These are phyloP conservation scores for Creolimax fragrantissima DNA, from an alignment of 78 protist genomes.

Conservation along the genomic window DNA sequence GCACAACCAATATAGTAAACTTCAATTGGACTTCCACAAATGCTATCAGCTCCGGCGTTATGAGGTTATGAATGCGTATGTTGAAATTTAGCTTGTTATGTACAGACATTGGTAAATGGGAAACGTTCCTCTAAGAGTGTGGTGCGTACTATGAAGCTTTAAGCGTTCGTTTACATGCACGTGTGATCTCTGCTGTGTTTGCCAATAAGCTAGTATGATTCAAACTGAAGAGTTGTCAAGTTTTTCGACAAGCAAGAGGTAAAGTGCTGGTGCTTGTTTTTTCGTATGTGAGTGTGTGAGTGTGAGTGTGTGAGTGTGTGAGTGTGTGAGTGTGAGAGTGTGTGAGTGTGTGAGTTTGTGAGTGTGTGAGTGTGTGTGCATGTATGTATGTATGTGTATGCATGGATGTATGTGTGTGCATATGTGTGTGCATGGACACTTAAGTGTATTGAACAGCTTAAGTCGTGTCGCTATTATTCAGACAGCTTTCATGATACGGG, in stretches of 20 bases:
- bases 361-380: neutral
- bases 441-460: too few relatives aligned
- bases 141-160: neutral
- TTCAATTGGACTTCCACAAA: too few relatives aligned
- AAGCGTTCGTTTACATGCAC: neutral
- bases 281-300: neutral
- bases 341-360: neutral
- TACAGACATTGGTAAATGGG: neutral
- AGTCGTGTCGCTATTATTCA: too few relatives aligned
- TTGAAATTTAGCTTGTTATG: too few relatives aligned
- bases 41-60: too few relatives aligned
- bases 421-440: neutral
- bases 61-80: too few relatives aligned
- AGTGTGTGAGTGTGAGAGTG: neutral
- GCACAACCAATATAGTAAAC: too few relatives aligned
- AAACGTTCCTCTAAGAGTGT: neutral
- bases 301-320: neutral
- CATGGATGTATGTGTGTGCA: neutral
- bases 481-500: too few relatives aligned
- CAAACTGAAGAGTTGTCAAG: too few relatives aligned
- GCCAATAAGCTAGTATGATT: neutral
- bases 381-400: neutral
- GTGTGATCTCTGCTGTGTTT: neutral
- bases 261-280: neutral
- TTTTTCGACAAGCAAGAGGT: too few relatives aligned